Evolutionary conservation across 2,329 filamentous ascomycete genomes (phyloP), one percentile per base, ranked within the genome.

Genomic region (Colletotrichum eleusines): DNA sequence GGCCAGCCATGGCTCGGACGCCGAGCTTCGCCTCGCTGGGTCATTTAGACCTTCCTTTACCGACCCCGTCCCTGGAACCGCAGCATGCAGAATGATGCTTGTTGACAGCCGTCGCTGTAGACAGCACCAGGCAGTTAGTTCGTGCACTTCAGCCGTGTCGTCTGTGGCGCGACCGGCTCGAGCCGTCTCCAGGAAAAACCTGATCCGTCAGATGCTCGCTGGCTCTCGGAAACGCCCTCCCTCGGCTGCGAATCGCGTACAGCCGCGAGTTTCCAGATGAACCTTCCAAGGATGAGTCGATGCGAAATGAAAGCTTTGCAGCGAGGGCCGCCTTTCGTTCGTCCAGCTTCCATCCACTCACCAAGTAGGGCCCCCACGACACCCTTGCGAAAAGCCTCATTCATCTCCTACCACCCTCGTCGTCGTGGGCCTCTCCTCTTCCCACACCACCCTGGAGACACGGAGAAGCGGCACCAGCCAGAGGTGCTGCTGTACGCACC

Each of bases 231-330:
- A 31, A 33, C n/a, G 20, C 35, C 54, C n/a, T 20, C 6, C 46
- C n/a, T n/a, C n/a, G n/a, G 54, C 38, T 66, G 66, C 46, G 46
- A 66, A 54, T 46, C 28, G 38, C 38, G 23, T 23, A 26, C 62
- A 42, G 35, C 40, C 23, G n/a, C 33, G 35, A 64, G 55, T 23
- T 26, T 69, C 66, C 63, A 70, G 68, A 67, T 42, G 63, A 70
- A 53, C 68, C 35, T 46, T 61, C 16, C 50, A 40, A 50, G 7
- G 20, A 35, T n/a, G n/a, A 53, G 35, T n/a, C 46, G 33, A 48
- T 46, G 42, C 12, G 57, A 55, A 51, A 35, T 42, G 14, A 66
- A 26, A 60, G 26, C 42, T 42, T 58, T 38, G n/a, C 23, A 18
- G 20, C n/a, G 33, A 28, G 26, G 50, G 40, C 14, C 12, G 23